A percentile compares a stretch with the other conserved stretches of the same genome.
These are phyloP conservation scores for Syzygium oleosum DNA, from an alignment of 345 rosid genomes.

Conservation along the genomic window DNA sequence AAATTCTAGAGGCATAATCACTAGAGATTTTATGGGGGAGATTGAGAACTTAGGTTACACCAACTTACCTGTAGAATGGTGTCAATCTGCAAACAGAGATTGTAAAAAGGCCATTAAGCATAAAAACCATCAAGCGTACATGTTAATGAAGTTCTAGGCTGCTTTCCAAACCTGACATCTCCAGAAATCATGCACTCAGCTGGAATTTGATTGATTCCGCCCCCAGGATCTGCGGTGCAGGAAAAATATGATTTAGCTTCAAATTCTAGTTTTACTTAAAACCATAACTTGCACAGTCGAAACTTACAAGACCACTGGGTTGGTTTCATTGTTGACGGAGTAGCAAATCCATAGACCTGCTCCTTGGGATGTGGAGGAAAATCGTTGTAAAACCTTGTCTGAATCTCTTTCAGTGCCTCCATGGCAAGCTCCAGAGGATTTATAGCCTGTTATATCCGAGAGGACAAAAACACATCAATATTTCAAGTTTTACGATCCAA, in stretches of 20 bases:
- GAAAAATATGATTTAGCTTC: conserved; percentile 10
- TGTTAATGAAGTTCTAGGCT: neutral
- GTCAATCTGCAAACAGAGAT: conserved; percentile 58
- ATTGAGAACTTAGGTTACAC: neutral
- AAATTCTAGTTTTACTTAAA: conserved; percentile 2
- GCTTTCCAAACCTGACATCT: conserved; percentile 70
- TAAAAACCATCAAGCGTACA: neutral
- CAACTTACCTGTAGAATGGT: conserved; percentile 88
- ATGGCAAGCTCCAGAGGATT: conserved; percentile 84
- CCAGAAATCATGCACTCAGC: conserved; percentile 78
- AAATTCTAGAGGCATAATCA: neutral
- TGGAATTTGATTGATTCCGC: conserved; percentile 98
- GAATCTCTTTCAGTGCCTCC: conserved; percentile 84
- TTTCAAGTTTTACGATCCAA: neutral
- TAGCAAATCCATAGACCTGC: conserved; percentile 78
- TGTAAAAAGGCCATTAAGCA: neutral
- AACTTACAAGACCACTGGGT: conserved; percentile 92
- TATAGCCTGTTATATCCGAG: conserved; percentile 52
- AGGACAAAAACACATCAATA: neutral
- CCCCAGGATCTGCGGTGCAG: conserved; percentile 70
- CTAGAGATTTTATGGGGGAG: neutral
- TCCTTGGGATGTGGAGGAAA: conserved; percentile 83
- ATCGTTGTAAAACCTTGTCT: conserved; percentile 71
- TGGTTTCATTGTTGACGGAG: conserved; percentile 99
- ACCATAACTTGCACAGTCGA: neutral